Base-by-base conservation (phyloP, 169 alveolate genomes). In the Pseudocohnilembus persalinus region DNA sequence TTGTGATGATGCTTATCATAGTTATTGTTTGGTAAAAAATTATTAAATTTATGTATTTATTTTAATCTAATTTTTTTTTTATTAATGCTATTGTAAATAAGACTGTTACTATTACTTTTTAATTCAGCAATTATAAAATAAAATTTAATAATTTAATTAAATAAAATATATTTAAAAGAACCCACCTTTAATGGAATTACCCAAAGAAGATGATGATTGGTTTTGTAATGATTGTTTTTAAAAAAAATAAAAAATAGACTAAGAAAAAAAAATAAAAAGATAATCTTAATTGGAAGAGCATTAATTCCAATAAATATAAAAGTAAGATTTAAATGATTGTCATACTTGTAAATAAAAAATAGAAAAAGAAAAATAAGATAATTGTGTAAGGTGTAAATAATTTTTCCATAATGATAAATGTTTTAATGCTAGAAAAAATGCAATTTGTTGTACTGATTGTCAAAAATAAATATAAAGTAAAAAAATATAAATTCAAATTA, bases 1-100 rank as follows among this genome's bases (percentile, higher is more conserved):
- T 35, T 82, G 87, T 82, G 82, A 82, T 29, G 87, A 82, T 82
- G 87, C 87, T 35, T 82, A 74, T 49, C 87, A 82, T 82, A 35
- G 75, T 16, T 82, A 73, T 82, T 82, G 87, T 74, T 65, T 76
- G 27, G 81, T 74, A 76, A 74, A 29, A 11, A 49, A 49, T 49
- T 49, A 11, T 49, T 20, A 49, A 49, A 11, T 49, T 49, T 49
- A 20, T 49, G 4, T 49, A 49, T 49, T 49, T 4, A 49, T 49
- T 49, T 49, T 49, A 11, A 49, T 49, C 20, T 49, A 11, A 11
- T 49, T 4, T 49, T 49, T 20, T 20, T 49, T 20, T 4, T 20
- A 11, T 11, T 49, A 20, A 49, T 49, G 68, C 4, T 4, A 11
- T 49, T 49, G 20, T 49, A 11, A 49, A 49, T 49, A 11, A 11